phyloP scores from a whole-genome alignment of 495 filamentous ascomycete genomes.

The Astrocystis sublimbata region DNA sequence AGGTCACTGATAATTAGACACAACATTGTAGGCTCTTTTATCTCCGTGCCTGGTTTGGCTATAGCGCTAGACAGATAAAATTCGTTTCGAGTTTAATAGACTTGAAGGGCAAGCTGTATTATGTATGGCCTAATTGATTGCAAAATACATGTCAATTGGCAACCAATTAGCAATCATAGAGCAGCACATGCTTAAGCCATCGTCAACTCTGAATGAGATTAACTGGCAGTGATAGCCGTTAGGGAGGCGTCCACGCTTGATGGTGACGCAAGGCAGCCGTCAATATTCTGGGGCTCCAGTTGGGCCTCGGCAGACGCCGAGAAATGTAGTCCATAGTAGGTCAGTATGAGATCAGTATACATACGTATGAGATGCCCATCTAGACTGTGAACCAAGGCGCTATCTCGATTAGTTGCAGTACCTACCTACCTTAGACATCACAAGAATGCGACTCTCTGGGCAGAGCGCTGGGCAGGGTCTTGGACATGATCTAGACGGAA shows the following conservation, averaged over 20 bases:
- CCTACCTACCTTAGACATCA: too few species aligned
- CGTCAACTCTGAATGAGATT: too few species aligned
- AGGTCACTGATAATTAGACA: too few species aligned
- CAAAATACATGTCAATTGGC: too few species aligned
- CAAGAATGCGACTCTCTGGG: constrained; percentile 3
- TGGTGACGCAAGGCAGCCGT: too few species aligned
- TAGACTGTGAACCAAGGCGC: neutral
- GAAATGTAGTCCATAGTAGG: too few species aligned
- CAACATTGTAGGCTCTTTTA: constrained; percentile 11
- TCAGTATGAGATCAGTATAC: constrained; percentile 2
- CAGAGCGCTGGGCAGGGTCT: too few species aligned
- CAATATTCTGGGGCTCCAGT: neutral
- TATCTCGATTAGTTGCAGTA: neutral
- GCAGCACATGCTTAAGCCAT: too few species aligned
- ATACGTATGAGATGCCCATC: neutral
- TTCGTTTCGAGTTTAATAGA: neutral
- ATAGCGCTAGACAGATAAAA: neutral
- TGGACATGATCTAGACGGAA: neutral
- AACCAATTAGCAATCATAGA: too few species aligned
- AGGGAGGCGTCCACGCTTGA: too few species aligned
- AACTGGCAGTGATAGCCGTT: too few species aligned
- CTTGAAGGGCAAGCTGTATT: neutral
- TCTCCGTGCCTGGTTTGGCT: neutral
- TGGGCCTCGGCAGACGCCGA: constrained; percentile 9
- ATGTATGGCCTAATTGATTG: too few species aligned